Base-by-base conservation (phyloP, 1,284 basidiomycete species). In the Marasmius sp. region DNA sequence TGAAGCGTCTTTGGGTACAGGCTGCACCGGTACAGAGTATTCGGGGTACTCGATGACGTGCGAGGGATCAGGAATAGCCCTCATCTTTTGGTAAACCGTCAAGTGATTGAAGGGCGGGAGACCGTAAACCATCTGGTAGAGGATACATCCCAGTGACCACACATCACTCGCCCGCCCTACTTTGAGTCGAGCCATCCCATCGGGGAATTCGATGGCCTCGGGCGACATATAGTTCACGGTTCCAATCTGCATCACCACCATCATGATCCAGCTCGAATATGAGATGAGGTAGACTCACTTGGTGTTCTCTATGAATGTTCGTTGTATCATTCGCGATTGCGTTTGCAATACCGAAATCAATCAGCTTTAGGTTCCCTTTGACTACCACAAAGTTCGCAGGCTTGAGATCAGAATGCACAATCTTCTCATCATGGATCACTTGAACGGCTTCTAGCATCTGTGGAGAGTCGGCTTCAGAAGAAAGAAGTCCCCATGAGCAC, bases 51-150 rank as follows among this genome's bases (percentile, higher is more conserved):
- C 85, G 65, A 97, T 95, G 36, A 79, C 74, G 68, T 93, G 81
- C 4, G 79, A 76, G 7, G 81, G 77, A 74, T 95, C 91, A 5
- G 93, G 91, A 64, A 97, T 97, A 7, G 89, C 90, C 66, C 89
- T 89, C 86, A 96, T 91, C 78, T 95, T 96, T 68, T 92, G 91
- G 60, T 89, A 89, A 41, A 94, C 85, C 0, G 85, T 83, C 22
- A 97, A 83, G 66, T 91, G 87, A 48, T 94, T 89, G 80, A 99
- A 99, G 1, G 97, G 97, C 0, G 95, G 92, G 20, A 87, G 86
- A 10, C 95, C 95, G 72, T 98, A 99, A 12, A 98, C 86, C 95
- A 99, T 98, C 74, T 91, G 97, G 77, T 98, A 98, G 33, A 99
- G 82, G 69, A 99, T 99, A 74, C 95, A 98, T 0, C 97, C 97